Evolutionary conservation across 2,329 filamentous ascomycete genomes (phyloP).

Genomic region (Ophiognomonia clavigignenti-juglandacearum): DNA sequence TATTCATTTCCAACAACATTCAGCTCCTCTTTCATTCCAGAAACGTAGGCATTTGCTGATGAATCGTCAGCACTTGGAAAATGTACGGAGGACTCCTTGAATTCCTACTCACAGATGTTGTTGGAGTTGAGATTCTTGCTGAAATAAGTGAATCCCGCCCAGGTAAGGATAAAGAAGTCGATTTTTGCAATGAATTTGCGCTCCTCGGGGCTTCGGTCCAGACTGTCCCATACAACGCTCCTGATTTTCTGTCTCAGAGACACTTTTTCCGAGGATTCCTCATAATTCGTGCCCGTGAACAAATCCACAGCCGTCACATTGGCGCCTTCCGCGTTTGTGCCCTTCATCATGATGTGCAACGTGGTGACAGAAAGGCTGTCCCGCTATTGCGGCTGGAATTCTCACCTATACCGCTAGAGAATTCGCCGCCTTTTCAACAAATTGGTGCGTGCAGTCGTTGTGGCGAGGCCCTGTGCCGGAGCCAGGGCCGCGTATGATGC

Average conservation of each 20-base stretch:
- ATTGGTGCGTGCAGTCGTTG: not conserved
- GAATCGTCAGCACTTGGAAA: too few species aligned
- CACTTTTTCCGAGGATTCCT: constrained; percentile 5
- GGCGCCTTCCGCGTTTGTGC: not conserved
- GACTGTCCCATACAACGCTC: constrained; percentile 19
- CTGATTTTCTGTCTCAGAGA: constrained; percentile 17
- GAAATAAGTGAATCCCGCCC: constrained; percentile 24
- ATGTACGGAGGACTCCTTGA: too few species aligned
- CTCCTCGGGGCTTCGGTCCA: constrained; percentile 11
- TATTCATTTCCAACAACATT: constrained; percentile 18
- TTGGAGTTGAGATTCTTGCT: constrained; percentile 21
- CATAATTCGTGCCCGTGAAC: not conserved
- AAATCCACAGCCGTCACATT: not conserved
- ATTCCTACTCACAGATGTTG: constrained; percentile 15
- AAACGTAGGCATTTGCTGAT: constrained; percentile 18
- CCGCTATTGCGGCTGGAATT: too few species aligned
- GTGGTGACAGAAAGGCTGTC: not conserved
- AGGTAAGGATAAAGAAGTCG: constrained; percentile 18
- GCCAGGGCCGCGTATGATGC: constrained; percentile 6
- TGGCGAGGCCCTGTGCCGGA: not conserved
- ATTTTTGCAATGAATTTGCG: constrained; percentile 18
- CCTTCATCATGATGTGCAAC: constrained; percentile 1
- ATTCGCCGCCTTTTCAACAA: not conserved
- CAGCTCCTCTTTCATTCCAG: constrained; percentile 18
- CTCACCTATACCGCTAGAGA: too few species aligned